Percentiles rank a stretch among this genome's conserved stretches.
phyloP scores from a whole-genome alignment of 2,329 filamentous ascomycete species.

The Phialophora expanda region DNA sequence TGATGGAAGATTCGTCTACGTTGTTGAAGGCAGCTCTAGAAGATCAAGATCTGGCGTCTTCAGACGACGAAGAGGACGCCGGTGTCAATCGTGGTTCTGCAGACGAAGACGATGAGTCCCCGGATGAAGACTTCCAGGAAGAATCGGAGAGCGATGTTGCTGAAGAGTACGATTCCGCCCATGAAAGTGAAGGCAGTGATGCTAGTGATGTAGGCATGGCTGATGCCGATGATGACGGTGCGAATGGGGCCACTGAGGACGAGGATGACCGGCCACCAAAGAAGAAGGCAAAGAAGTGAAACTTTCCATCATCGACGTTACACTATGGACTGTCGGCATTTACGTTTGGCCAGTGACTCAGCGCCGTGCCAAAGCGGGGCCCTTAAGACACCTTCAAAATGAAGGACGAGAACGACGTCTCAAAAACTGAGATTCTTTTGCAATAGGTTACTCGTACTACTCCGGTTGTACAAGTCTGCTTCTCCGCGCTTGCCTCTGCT shows the following conservation, averaged over 20 bases:
- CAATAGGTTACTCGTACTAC: neutral
- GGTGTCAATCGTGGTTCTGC: slow-evolving; percentile 74
- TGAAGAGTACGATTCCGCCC: slow-evolving; percentile 91
- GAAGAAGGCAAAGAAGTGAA: slow-evolving; percentile 65
- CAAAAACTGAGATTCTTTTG: neutral
- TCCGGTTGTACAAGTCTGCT: neutral
- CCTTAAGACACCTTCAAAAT: neutral
- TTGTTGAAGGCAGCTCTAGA: slow-evolving; percentile 80
- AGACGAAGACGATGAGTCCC: slow-evolving; percentile 93
- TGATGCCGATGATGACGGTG: slow-evolving; percentile 54
- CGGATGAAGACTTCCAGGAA: slow-evolving; percentile 93
- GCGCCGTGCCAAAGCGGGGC: neutral
- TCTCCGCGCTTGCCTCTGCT: neutral
- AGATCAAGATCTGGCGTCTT: slow-evolving; percentile 72
- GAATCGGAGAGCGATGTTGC: slow-evolving; percentile 94
- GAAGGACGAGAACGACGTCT: neutral
- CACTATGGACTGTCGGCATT: neutral
- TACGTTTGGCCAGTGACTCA: neutral
- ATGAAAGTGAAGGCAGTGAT: slow-evolving; percentile 80
- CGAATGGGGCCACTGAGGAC: slow-evolving; percentile 50
- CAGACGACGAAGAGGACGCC: slow-evolving; percentile 45
- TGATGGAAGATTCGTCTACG: slow-evolving; percentile 78
- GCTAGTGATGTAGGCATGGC: slow-evolving; percentile 60
- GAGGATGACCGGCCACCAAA: slow-evolving; percentile 63
- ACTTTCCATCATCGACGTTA: neutral